phyloP scores from a whole-genome alignment of 2,329 filamentous ascomycete species.

The Pseudogymnoascus sp. region DNA sequence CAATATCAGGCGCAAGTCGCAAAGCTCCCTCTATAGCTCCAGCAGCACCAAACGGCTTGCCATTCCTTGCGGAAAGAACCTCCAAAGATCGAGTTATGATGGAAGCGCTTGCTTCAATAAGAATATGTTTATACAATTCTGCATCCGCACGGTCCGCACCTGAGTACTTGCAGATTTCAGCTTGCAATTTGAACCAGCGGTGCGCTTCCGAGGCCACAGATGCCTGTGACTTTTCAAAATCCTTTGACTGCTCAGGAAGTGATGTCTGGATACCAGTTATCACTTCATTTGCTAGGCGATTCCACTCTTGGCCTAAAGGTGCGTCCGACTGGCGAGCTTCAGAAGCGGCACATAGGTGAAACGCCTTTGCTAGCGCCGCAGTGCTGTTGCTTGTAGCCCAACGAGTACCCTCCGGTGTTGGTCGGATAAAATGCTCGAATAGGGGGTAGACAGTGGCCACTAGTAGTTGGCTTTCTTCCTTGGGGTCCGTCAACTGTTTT shows the following conservation, averaged over 20 bases:
- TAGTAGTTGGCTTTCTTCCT: slow-evolving; percentile 38
- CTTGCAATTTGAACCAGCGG: slow-evolving; percentile 52
- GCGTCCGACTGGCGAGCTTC: slow-evolving; percentile 42
- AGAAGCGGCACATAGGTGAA: slow-evolving; percentile 36
- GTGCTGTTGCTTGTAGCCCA: slow-evolving; percentile 19
- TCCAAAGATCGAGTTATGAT: slow-evolving; percentile 34
- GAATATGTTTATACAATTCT: slow-evolving; percentile 7
- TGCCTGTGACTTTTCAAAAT: slow-evolving; percentile 65
- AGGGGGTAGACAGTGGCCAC: slow-evolving; percentile 46
- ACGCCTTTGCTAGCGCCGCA: slow-evolving; percentile 34
- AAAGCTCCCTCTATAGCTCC: slow-evolving; percentile 47
- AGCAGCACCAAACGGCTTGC: slow-evolving; percentile 60
- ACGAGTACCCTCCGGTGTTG: slow-evolving; percentile 13
- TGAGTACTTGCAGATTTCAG: slow-evolving; percentile 29
- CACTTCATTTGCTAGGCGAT: slow-evolving; percentile 51
- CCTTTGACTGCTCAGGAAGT: slow-evolving; percentile 72
- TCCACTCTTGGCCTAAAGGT: slow-evolving; percentile 46
- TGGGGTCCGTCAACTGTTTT: slow-evolving; percentile 36
- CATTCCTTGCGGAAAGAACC: slow-evolving; percentile 45
- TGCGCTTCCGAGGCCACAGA: slow-evolving; percentile 56
- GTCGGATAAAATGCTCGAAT: slow-evolving; percentile 44
- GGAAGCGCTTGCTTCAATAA: slow-evolving; percentile 16
- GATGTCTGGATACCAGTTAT: slow-evolving; percentile 62
- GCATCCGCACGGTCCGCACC: slow-evolving; percentile 32
- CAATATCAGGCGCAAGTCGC: slow-evolving; percentile 34